Evolutionary conservation across 164 flowering plant genomes (phyloP).

Genomic region (Stephania yunnanensis): DNA sequence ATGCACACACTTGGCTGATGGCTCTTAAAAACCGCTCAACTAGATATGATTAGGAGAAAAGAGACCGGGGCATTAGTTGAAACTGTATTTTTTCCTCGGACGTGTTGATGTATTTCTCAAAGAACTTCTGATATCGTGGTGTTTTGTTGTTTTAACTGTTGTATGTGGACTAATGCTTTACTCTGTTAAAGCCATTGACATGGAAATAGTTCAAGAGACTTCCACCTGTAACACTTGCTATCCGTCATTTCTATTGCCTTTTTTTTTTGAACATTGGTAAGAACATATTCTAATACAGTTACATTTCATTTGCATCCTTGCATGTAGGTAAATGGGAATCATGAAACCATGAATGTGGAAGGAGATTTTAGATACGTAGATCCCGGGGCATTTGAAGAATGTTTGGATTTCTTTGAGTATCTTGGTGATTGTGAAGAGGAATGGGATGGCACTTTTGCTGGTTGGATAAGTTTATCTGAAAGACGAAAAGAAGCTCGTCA

Average conservation of each 20-base stretch:
- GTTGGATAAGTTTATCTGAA: conserved; percentile 50
- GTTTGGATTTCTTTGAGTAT: conserved; percentile 60
- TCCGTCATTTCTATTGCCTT: not conserved
- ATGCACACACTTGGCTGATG: not conserved
- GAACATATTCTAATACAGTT: not conserved
- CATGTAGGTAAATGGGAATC: conserved; percentile 85
- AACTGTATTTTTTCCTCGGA: not conserved
- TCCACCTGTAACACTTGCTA: not conserved
- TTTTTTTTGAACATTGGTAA: not conserved
- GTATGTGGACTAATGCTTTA: not conserved
- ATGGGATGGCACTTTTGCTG: conserved; percentile 69
- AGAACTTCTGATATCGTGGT: not conserved
- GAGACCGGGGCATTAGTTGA: not conserved
- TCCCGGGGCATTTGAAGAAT: conserved; percentile 74
- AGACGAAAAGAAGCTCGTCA: conserved; percentile 46
- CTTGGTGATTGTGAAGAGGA: conserved; percentile 40
- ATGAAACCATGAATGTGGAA: conserved; percentile 96
- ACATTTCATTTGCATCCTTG: not conserved
- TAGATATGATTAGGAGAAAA: not conserved
- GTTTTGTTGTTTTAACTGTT: not conserved
- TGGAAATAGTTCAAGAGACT: not conserved
- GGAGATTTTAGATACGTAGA: conserved; percentile 94
- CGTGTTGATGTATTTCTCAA: not conserved
- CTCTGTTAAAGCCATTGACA: not conserved
- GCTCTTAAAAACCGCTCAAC: not conserved